Conservation (phyloP, 805 yeast genomes). For the Suhomyces emberorum region DNA sequence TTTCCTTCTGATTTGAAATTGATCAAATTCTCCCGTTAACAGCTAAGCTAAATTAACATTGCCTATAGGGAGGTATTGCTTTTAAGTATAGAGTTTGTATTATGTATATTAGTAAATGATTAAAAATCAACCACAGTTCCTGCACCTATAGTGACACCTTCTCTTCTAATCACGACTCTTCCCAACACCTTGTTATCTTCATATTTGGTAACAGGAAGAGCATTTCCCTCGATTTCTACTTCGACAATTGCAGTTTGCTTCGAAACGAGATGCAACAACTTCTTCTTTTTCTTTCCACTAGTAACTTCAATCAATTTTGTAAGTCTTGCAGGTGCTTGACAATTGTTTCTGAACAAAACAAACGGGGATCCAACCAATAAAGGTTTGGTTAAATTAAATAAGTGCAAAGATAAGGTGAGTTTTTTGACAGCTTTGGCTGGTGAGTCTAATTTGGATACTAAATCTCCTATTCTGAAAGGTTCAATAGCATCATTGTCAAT, state of each 20-base stretch:
- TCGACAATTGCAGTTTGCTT: slow-evolving; percentile 59
- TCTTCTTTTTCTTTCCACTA: slow-evolving; percentile 23
- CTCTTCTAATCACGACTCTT: slow-evolving; percentile 65
- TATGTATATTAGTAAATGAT: background rate
- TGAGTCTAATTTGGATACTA: slow-evolving; percentile 28
- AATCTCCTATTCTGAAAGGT: slow-evolving; percentile 61
- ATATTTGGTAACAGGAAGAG: slow-evolving; percentile 52
- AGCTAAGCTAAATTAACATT: too few relatives aligned
- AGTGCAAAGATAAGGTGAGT: slow-evolving; percentile 26
- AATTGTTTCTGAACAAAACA: slow-evolving; percentile 72
- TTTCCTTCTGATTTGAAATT: too few relatives aligned
- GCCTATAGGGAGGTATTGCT: too few relatives aligned
- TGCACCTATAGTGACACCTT: slow-evolving; percentile 68
- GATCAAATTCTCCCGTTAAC: too few relatives aligned
- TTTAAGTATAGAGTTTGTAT: background rate
- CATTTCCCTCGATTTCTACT: slow-evolving; percentile 46
- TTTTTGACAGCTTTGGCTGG: slow-evolving; percentile 24
- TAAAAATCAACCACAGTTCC: slow-evolving; percentile 40
- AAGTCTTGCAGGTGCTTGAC: slow-evolving; percentile 67
- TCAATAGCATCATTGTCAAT: slow-evolving; percentile 51
- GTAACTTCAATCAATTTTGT: slow-evolving; percentile 36
- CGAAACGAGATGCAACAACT: slow-evolving; percentile 52
- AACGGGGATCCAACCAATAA: slow-evolving; percentile 76
- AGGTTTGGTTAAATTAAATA: slow-evolving; percentile 57
- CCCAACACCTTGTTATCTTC: slow-evolving; percentile 53